Conservation (phyloP, 306 rosid species). For the Biancaea sappan region DNA sequence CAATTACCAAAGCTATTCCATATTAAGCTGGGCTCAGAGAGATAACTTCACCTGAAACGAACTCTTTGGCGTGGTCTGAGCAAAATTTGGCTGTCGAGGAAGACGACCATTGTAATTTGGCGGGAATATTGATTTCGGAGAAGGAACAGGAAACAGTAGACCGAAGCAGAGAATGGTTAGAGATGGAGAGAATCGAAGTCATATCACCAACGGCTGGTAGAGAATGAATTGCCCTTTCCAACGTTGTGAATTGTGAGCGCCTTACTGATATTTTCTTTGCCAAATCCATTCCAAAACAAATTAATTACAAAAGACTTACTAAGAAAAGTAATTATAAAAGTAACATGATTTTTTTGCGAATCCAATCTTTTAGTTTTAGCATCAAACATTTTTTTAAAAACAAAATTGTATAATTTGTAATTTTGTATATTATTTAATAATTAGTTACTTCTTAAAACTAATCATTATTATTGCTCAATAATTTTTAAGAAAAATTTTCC, state of each 20-base stretch:
- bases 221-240: not conserved
- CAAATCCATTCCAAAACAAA: not conserved
- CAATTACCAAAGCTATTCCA: not conserved
- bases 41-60: constrained; percentile 19
- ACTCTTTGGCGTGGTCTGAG: constrained; percentile 32
- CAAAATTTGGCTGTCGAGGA: constrained; percentile 41
- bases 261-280: not conserved
- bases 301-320: not conserved
- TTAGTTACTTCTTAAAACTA: too few relatives aligned
- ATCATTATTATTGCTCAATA: too few relatives aligned
- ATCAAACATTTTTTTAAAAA: too few relatives aligned
- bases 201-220: constrained; percentile 37
- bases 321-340: too few relatives aligned
- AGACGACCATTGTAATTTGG: constrained; percentile 42
- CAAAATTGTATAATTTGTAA: too few relatives aligned
- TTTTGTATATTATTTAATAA: too few relatives aligned
- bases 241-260: not conserved
- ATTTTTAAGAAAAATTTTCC: too few relatives aligned
- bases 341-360: too few relatives aligned
- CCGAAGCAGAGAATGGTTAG: constrained; percentile 38
- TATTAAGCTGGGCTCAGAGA: constrained; percentile 19
- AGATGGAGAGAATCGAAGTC: constrained; percentile 46
- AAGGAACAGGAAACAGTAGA: constrained; percentile 31
- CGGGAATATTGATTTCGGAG: constrained; percentile 45
- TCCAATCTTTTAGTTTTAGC: too few relatives aligned